A percentile compares a stretch with the other conserved stretches of the same genome.
phyloP scores from a whole-genome alignment of 768 basidiomycete species.

The Rhizopogon vinicolor region DNA sequence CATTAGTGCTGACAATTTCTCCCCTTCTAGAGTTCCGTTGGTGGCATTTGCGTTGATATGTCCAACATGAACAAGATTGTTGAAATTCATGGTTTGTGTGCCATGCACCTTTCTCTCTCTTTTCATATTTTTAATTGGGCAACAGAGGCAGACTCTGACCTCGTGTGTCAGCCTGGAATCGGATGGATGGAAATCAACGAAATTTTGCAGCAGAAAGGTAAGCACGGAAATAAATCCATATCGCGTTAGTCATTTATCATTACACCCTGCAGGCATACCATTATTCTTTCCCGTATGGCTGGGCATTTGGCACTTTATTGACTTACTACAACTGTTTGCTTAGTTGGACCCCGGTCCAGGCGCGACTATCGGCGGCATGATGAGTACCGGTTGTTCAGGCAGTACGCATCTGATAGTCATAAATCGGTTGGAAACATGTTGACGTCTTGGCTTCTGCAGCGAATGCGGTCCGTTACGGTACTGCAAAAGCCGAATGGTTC shows the following conservation, averaged over 20 bases:
- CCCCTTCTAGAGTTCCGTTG: conserved; percentile 22
- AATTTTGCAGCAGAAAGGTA: conserved; percentile 57
- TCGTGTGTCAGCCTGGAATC: conserved; percentile 71
- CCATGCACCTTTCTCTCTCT: neutral
- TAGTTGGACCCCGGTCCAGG: conserved; percentile 76
- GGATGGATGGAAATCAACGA: conserved; percentile 73
- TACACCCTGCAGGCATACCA: conserved; percentile 48
- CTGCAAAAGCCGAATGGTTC: conserved; percentile 89
- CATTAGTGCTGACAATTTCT: neutral
- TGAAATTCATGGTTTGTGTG: conserved; percentile 56
- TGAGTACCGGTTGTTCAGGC: conserved; percentile 83
- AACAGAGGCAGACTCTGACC: conserved; percentile 63
- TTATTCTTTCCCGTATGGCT: conserved; percentile 74
- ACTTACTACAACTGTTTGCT: neutral
- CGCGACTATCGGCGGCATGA: conserved; percentile 84
- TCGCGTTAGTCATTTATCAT: neutral
- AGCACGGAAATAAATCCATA: neutral
- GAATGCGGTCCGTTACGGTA: conserved; percentile 83
- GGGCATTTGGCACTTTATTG: neutral
- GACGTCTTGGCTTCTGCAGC: conserved; percentile 31
- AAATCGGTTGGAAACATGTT: neutral
- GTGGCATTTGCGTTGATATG: conserved; percentile 80
- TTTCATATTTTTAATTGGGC: neutral
- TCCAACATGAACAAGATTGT: conserved; percentile 76
- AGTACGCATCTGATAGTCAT: conserved; percentile 38